Conservation (phyloP, 768 basidiomycete genomes). For the Ramaria sp. region DNA sequence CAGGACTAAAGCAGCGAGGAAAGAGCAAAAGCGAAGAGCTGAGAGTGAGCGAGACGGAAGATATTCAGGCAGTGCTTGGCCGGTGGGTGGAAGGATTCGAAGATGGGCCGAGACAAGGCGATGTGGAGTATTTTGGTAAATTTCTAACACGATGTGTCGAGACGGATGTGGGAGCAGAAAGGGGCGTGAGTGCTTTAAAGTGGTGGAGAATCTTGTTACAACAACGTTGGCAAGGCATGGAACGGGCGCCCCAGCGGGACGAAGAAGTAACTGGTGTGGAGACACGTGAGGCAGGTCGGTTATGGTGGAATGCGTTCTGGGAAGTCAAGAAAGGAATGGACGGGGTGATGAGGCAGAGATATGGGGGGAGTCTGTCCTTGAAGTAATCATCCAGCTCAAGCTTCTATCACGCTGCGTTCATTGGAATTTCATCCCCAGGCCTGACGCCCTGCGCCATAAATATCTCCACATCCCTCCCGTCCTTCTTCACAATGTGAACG, state of each 20-base stretch:
- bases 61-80: conserved; percentile 63
- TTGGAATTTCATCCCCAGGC: neutral
- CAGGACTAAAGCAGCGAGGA: conserved; percentile 47
- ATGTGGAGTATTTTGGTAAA: conserved; percentile 64
- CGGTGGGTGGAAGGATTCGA: conserved; percentile 63
- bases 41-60: conserved; percentile 51
- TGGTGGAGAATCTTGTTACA: conserved; percentile 76
- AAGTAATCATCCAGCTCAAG: conserved; percentile 25
- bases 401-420: too few species aligned
- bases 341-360: conserved; percentile 49
- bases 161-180: conserved; percentile 58
- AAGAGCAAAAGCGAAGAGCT: conserved; percentile 42
- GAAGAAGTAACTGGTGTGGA: conserved; percentile 25
- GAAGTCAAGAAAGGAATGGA: conserved; percentile 62
- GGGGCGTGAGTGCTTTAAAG: conserved; percentile 57
- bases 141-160: conserved; percentile 64
- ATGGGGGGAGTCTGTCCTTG: conserved; percentile 61
- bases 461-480: conserved; percentile 27
- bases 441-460: conserved; percentile 47
- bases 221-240: conserved; percentile 50
- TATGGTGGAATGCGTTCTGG: conserved; percentile 78
- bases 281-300: conserved; percentile 32
- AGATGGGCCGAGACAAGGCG: conserved; percentile 57
- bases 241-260: conserved; percentile 24
- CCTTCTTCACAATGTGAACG: conserved; percentile 7